Percentiles rank a stretch among this genome's conserved stretches.
Evolutionary conservation across 192 early-diverging fungal species (phyloP).

Genomic region (Geranomyces variabilis): DNA sequence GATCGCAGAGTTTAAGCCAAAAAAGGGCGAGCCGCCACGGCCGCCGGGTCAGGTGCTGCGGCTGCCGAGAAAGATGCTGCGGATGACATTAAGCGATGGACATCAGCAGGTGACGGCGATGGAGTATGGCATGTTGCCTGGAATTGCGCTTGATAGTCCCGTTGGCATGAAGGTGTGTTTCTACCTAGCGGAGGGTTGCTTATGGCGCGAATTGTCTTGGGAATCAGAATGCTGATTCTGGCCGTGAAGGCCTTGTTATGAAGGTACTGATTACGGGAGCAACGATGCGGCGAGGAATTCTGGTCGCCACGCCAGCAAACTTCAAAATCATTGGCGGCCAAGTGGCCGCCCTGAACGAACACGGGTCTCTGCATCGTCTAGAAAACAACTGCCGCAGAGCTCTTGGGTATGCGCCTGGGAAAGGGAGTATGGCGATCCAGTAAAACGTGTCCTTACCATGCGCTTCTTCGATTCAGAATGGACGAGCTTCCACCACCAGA

Average conservation of each 20-base stretch:
- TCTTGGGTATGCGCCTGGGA: slow-evolving; percentile 4
- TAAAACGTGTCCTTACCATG: background rate
- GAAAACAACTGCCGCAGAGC: slow-evolving; percentile 11
- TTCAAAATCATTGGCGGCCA: slow-evolving; percentile 21
- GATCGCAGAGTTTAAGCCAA: slow-evolving; percentile 27
- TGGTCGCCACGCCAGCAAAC: slow-evolving; percentile 16
- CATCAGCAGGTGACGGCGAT: slow-evolving; percentile 26
- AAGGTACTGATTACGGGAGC: slow-evolving; percentile 26
- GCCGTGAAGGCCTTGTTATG: background rate
- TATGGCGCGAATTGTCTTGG: background rate
- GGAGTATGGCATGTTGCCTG: slow-evolving; percentile 20
- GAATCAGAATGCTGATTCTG: background rate
- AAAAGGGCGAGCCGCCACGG: slow-evolving; percentile 16
- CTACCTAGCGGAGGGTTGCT: background rate
- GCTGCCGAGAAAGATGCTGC: slow-evolving; percentile 32
- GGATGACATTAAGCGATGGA: slow-evolving; percentile 21
- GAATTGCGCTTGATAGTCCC: slow-evolving; percentile 3
- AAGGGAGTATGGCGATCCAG: no score
- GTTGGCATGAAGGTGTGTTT: slow-evolving; percentile 21
- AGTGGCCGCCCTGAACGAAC: slow-evolving; percentile 22
- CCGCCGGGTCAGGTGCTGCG: background rate
- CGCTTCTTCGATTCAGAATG: background rate
- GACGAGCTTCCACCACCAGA: background rate
- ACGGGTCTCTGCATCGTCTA: slow-evolving; percentile 1
- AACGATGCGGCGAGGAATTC: slow-evolving; percentile 16